These are phyloP conservation scores for Suillus fuscotomentosus DNA, from an alignment of 768 basidiomycete species.

Conservation along the genomic window DNA sequence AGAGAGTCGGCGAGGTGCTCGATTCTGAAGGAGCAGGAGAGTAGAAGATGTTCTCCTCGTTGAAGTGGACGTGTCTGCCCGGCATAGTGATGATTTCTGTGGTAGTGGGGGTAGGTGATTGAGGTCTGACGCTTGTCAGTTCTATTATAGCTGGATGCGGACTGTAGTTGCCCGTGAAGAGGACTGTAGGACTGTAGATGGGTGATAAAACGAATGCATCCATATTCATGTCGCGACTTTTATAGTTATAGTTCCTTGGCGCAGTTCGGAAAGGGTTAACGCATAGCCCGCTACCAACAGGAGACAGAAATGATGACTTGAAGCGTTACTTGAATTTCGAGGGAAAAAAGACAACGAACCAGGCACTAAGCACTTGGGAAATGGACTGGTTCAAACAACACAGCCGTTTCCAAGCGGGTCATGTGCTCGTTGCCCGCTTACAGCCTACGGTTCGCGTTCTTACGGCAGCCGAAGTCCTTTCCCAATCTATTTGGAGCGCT, in stretches of 20 bases:
- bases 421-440: background rate
- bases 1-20: constrained; percentile 24
- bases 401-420: background rate
- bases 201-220: background rate
- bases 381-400: background rate
- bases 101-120: constrained; percentile 11
- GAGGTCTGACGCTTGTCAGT: background rate
- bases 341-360: background rate
- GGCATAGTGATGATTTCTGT: constrained; percentile 19
- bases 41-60: constrained; percentile 32
- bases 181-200: background rate
- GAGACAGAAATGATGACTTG: background rate
- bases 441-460: background rate
- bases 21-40: constrained; percentile 19
- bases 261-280: background rate
- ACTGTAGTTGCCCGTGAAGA: background rate
- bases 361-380: background rate
- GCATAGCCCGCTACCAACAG: background rate
- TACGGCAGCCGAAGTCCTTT: background rate
- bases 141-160: background rate
- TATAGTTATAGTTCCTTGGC: background rate
- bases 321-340: background rate
- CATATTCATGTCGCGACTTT: background rate
- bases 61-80: constrained; percentile 30
- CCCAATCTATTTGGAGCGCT: background rate